phyloP scores from a whole-genome alignment of 1,284 basidiomycete species.

The Cerrena zonata region DNA sequence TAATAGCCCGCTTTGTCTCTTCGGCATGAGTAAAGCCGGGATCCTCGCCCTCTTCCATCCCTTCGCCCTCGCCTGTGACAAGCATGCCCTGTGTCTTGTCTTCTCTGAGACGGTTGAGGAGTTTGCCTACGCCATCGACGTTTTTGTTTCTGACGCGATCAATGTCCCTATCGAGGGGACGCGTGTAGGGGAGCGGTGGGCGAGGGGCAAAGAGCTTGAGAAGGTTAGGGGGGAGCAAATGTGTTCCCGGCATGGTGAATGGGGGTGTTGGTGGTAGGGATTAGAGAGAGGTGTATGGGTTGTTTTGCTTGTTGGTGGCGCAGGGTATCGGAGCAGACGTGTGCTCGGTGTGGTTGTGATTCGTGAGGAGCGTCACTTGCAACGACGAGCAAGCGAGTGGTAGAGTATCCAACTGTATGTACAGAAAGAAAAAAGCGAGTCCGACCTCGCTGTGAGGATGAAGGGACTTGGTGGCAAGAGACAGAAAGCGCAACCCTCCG shows the following conservation, averaged over 20 bases:
- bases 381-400: neutral
- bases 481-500: too few species aligned
- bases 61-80: constrained; percentile 48
- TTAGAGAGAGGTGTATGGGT: too few species aligned
- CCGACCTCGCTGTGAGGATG: too few species aligned
- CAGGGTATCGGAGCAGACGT: neutral
- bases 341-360: neutral
- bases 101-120: constrained; percentile 73
- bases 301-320: too few species aligned
- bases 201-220: constrained; percentile 91
- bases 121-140: constrained; percentile 66
- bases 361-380: neutral
- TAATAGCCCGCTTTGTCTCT: constrained; percentile 72
- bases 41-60: constrained; percentile 78
- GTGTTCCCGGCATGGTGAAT: constrained; percentile 68
- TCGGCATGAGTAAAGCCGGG: constrained; percentile 71
- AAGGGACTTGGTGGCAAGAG: too few species aligned
- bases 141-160: constrained; percentile 67
- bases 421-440: too few species aligned
- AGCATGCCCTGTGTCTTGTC: constrained; percentile 67
- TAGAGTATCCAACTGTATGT: too few species aligned
- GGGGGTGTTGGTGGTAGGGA: neutral
- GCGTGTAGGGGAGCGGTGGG: constrained; percentile 77
- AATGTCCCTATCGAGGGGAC: constrained; percentile 79
- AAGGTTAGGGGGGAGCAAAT: constrained; percentile 87